Evolutionary conservation across 2,329 filamentous ascomycete species (phyloP), one percentile per base, ranked within the genome.

Genomic region (Torrubiellomyces zombiae): DNA sequence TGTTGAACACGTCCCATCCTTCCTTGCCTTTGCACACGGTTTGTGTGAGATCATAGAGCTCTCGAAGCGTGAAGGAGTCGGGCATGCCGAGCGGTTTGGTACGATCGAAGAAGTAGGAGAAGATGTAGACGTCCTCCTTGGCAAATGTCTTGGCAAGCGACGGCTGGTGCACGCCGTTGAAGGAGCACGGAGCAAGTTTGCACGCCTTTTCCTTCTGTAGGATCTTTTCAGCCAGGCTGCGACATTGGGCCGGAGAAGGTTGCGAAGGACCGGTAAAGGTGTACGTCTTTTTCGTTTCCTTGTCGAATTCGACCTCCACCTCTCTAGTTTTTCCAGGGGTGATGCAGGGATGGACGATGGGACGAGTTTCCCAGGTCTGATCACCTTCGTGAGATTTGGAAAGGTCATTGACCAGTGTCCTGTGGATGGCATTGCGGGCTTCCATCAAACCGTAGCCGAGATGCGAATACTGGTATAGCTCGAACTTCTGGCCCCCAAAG

Each of bases 51-150:
- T 91, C 79, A 43, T 85, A 76, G 43, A 98, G 66, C 58, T 98
- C 89, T 24, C 75, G 69, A 17, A 98, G 60, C 1, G 85, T 94
- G 54, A 95, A 98, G 5, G 79, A 85, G 38, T 93, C 83, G n/a
- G 91, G 89, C 83, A 98, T 95, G 37, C 91, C 91, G 8, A 98
- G 70, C 4, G 83, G 81, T 49, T 80, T 69, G 14, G 80, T 91
- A 42, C 91, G 85, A 60, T 98, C 89, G 56, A 78, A 94, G 57
- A 98, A 98, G 66, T 92, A 98, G 16, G 81, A 92, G 55, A 98
- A 86, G 39, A 95, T 82, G 56, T 86, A 98, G 19, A 95, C 71
- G 42, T 94, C 85, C 53, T 95, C 86, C 34, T 66, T 67, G 14
- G 80, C 60, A 43, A 98, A 98, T 0, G 89, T 98, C 63, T 93